Base-by-base conservation (phyloP, 306 rosid genomes). In the Acacia acuminata region DNA sequence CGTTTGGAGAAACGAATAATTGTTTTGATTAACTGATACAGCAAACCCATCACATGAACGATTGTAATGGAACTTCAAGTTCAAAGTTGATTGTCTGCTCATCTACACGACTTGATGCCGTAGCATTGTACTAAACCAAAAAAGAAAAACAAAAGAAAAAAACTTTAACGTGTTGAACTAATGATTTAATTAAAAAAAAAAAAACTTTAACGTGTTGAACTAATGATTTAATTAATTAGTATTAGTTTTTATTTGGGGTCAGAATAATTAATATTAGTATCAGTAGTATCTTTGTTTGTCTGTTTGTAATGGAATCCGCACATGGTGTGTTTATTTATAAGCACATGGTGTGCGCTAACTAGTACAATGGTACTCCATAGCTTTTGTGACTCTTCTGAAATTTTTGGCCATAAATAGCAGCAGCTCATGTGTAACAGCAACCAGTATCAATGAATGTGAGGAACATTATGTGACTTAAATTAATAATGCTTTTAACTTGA, bases 331-430 rank as follows among this genome's bases (percentile, higher is more conserved):
- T 30, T 48, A 78, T 66, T 32, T 67, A 73, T 3, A 48, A 20
- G 72, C 87, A 81, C 85, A 81, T 87, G 89, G 79, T 30, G 43
- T 83, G 85, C 9, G 63, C 81, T 65, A 36, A 36, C 40, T 36
- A 65, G 71, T 45, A 80, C 70, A 76, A 25, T 25, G 24, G 55
- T 83, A 56, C 72, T 45, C 77, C 12, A 27, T 38, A 66, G n/a
- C 71, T 56, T 72, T 76, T 56, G 27, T 20, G n/a, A 27, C 63
- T 20, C 63, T 56, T 56, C 1, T 20, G 61, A 8, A 6, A 53
- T 56, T 0, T 56, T n/a, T 16, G 63, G 27, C n/a, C 63, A 53
- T 7, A 19, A 4, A 53, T 53, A 17, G 50, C 16, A 45, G 51
- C 24, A 15, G 58, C 58, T 51, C 58, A 5, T 17, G 58, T 7